phyloP scores from a whole-genome alignment of 352 stramenopile species.

The Globisporangium acanthophoron region DNA sequence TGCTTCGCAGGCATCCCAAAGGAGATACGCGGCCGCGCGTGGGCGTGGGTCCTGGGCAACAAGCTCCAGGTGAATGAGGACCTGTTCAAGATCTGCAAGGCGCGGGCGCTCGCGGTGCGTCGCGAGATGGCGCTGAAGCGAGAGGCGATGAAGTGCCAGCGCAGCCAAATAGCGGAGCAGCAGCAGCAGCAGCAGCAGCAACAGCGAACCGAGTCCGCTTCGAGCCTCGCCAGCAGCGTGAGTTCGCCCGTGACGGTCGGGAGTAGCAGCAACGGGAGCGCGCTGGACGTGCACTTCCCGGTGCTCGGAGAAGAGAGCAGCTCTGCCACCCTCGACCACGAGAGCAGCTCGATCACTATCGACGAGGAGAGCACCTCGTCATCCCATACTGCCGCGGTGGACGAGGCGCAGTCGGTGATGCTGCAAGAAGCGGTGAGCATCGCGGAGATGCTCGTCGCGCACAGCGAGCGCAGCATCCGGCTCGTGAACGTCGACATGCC shows the following conservation, averaged over 20 bases:
- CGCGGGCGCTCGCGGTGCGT: constrained; percentile 60
- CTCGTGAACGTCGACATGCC: constrained; percentile 84
- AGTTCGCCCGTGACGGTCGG: background rate
- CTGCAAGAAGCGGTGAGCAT: constrained; percentile 68
- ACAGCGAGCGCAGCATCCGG: constrained; percentile 77
- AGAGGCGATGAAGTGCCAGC: constrained; percentile 26
- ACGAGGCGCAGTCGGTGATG: constrained; percentile 17
- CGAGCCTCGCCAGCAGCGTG: constrained; percentile 2
- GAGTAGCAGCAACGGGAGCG: constrained; percentile 11
- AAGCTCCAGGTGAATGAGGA: constrained; percentile 83
- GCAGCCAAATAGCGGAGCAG: constrained; percentile 1
- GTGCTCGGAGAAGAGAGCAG: background rate
- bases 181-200: background rate
- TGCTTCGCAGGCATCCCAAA: constrained; percentile 84
- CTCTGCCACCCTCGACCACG: background rate
- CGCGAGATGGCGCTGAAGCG: constrained; percentile 72
- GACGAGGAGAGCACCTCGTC: background rate
- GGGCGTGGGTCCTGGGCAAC: constrained; percentile 78
- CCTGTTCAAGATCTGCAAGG: constrained; percentile 78
- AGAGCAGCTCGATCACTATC: background rate
- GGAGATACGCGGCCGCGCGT: constrained; percentile 71
- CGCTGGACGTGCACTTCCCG: background rate
- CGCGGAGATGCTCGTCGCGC: constrained; percentile 74
- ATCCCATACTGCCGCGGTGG: background rate
- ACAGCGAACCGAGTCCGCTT: constrained; percentile 7